These are phyloP conservation scores for Candida sp. DNA, from an alignment of 1,139 yeast species.

Conservation along the genomic window DNA sequence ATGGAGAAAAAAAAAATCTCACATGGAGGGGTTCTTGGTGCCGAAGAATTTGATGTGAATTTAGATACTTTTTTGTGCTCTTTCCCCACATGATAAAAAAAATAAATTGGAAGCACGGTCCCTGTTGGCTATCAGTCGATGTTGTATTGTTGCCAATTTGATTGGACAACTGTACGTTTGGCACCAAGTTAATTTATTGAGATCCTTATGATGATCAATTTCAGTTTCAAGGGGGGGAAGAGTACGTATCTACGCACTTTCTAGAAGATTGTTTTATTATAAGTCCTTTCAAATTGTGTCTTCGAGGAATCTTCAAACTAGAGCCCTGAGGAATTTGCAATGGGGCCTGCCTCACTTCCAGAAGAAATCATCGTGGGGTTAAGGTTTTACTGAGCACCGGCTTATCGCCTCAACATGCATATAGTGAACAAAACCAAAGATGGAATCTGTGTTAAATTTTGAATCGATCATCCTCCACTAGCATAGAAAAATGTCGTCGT, in stretches of 20 bases:
- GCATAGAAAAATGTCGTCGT: neutral
- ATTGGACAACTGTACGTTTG: neutral
- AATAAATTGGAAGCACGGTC: neutral
- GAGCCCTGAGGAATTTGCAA: neutral
- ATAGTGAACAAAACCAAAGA: neutral
- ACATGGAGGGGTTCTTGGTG: neutral
- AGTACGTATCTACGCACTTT: neutral
- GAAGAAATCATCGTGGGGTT: neutral
- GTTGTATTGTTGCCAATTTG: neutral
- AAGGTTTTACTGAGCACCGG: neutral
- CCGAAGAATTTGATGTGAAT: neutral
- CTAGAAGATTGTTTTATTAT: neutral
- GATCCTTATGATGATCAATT: neutral
- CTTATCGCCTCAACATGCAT: constrained; percentile 2
- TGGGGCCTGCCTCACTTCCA: neutral
- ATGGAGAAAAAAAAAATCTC: neutral
- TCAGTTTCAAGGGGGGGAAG: neutral
- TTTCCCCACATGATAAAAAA: neutral
- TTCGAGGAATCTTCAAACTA: neutral
- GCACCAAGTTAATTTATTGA: neutral
- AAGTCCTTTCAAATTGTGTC: neutral
- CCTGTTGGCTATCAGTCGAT: neutral
- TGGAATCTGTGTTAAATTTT: neutral
- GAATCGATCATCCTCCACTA: neutral
- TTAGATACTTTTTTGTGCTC: neutral